Evolutionary conservation across 148 eudicot genomes (phyloP), one percentile per base, ranked within the genome.

Genomic region (Beta vulgaris): DNA sequence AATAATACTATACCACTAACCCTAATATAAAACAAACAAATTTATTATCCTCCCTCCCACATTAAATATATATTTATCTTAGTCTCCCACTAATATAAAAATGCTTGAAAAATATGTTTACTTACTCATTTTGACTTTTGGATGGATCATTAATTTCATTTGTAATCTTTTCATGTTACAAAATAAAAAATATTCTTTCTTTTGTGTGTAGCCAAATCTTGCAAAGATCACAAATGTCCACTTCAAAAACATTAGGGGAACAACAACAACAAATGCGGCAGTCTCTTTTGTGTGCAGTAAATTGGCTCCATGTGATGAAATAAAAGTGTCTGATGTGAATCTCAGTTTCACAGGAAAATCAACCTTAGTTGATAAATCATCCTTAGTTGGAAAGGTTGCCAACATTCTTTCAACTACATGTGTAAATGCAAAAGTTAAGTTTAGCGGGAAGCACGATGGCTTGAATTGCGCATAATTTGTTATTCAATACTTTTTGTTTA

Each of bases 221-320:
- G 95, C 89, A 58, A 83, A 87, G 83, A 72, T 92, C 35, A 76
- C 70, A 6, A 78, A 87, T 53, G 80, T 85, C 29, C 82, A 79
- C 53, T 86, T 88, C 87, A 85, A 42, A 72, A 86, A 89, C 77
- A 88, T 89, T 16, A 84, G 62, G 75, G 93, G 93, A 1, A 89
- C 87, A 0, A 76, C 94, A 6, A 48, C 53, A 12, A 61, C 88
- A 28, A 37, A 49, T 1, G 31, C 40, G 3, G 75, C 81, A 0
- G 82, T 93, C 0, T 6, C 82, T 1, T 57, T 91, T 7, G 61
- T 70, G 3, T 93, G 98, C 84, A 86, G 87, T 65, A 7, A 58
- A 6, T 63, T 78, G 13, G 23, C 48, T 21, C 98, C 91, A 11
- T 93, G 96, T 28, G 83, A 85, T 12, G 83, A 78, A 49, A 57